Evolutionary conservation across 768 basidiomycete species (phyloP).

Genomic region (Psilocybe azurescens): DNA sequence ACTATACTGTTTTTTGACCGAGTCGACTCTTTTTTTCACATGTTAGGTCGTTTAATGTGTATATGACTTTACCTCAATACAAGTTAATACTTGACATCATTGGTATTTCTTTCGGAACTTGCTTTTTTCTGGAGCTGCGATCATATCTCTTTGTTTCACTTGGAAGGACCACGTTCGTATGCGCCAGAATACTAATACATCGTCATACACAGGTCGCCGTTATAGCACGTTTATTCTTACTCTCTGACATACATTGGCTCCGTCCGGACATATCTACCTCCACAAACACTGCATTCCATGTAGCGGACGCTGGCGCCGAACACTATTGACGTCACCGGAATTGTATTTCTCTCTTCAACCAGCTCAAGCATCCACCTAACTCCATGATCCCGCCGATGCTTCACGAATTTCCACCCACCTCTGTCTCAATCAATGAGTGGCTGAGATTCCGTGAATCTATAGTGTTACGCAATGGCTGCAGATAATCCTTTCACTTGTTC

Average conservation of each 20-base stretch:
- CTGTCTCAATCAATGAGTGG: background rate
- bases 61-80: background rate
- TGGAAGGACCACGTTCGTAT: background rate
- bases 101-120: background rate
- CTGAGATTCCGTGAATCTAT: background rate
- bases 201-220: background rate
- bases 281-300: background rate
- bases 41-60: constrained; percentile 26
- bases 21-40: background rate
- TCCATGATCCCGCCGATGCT: constrained; percentile 7
- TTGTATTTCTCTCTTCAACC: background rate
- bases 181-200: background rate
- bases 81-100: constrained; percentile 1
- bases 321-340: background rate
- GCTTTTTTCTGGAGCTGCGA: background rate
- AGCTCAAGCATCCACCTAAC: background rate
- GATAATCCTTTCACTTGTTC: background rate
- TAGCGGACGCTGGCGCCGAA: background rate
- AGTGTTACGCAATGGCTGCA: background rate
- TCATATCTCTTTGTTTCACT: background rate
- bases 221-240: background rate
- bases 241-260: background rate
- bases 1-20: background rate
- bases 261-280: background rate
- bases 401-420: background rate